phyloP scores from a whole-genome alignment of 805 yeast genomes.

The Hanseniaspora jakobsenii region DNA sequence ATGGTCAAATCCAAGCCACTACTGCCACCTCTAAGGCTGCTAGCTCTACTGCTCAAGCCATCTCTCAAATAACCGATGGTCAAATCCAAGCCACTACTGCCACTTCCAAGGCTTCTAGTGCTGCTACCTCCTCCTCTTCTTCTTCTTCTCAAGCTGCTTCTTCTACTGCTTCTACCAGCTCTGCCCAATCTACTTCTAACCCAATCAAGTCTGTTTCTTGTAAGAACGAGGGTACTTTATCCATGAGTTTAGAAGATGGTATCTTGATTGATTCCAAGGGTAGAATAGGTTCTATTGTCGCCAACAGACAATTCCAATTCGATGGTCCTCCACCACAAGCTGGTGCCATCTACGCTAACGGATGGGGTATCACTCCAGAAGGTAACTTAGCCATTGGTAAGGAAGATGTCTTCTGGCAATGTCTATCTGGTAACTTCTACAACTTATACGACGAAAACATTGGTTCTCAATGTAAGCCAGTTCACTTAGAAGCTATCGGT shows the following conservation, averaged over 20 bases:
- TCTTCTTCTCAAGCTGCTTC: conserved; percentile 21
- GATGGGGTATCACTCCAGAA: conserved; percentile 46
- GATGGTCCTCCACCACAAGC: conserved; percentile 74
- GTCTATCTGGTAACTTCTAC: conserved; percentile 55
- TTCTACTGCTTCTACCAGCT: conserved; percentile 20
- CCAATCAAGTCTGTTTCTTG: conserved; percentile 22
- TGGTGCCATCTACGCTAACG: conserved; percentile 51
- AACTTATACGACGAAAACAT: conserved; percentile 48
- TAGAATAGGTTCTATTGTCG: conserved; percentile 60
- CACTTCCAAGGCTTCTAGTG: conserved; percentile 20
- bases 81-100: conserved; percentile 38
- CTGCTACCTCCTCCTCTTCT: conserved; percentile 20
- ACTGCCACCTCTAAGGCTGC: conserved; percentile 20
- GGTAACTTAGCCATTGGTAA: conserved; percentile 51
- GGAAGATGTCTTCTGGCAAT: conserved; percentile 48
- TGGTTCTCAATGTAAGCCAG: conserved; percentile 46
- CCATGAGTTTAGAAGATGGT: conserved; percentile 39
- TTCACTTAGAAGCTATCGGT: conserved; percentile 40
- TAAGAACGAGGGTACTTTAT: conserved; percentile 31
- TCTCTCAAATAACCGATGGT: conserved; percentile 37
- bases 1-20: conserved; percentile 39
- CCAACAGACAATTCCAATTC: conserved; percentile 66
- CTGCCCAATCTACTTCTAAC: conserved; percentile 19
- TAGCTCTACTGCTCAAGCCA: conserved; percentile 22
- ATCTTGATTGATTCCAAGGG: conserved; percentile 44